Base-by-base conservation (phyloP, 805 yeast genomes). In the Candida khao-thaluensis region DNA sequence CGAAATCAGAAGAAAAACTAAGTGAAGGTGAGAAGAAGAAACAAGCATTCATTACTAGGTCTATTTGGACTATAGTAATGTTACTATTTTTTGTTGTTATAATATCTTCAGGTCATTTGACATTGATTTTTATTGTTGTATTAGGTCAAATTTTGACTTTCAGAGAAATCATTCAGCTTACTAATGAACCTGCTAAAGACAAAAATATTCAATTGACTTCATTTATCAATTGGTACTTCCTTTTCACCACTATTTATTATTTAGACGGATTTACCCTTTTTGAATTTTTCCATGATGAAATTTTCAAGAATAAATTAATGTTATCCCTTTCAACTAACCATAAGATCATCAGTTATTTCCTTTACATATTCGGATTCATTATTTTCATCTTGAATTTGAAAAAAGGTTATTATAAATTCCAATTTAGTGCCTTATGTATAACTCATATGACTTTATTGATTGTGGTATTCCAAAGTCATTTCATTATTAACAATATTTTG, bases 51-150 rank as follows among this genome's bases (percentile, higher is more conserved):
- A 59, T 89, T 33, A 86, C 89, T 17, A 79, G 99, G 50, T 82
- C 98, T 3, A 70, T 85, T 34, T 93, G 98, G 98, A 85, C 97
- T 0, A 62, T 93, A 52, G 88, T 93, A 12, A 90, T 93, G 97
- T 82, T 93, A 44, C 62, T 71, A 12, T 79, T 79, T 5, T 84
- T 89, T 61, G 78, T 87, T 44, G 63, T 74, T 26, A 72, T 85
- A 17, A 66, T 90, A 34, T 81, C 85, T 20, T 77, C 90, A 7
- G 99, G 99, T 29, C 98, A 90, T 57, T 66, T 85, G 39, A 81
- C 89, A 71, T 76, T 89, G 38, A 85, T 90, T 42, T 59, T 76
- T 5, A 68, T 86, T 42, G 88, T 91, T 35, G 67, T 85, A 29
- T 53, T 80, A 6, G 76, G 88, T 42, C 96, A 93, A 63, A 71